Conservation (phyloP, 352 stramenopile genomes). For the Phytophthora niederhauseri region DNA sequence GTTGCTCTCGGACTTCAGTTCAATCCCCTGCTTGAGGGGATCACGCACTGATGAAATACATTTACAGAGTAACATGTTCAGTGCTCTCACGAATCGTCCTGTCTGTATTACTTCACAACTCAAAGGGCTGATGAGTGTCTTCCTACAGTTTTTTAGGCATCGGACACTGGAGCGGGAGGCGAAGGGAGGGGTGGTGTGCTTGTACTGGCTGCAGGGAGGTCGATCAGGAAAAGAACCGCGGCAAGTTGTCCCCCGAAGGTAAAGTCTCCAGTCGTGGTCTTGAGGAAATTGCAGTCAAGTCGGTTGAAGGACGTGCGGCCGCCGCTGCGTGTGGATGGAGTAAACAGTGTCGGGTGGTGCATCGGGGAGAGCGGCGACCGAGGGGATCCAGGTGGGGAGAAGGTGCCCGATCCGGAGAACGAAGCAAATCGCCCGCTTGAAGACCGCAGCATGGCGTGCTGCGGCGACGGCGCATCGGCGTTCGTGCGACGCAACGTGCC, state of each 20-base stretch:
- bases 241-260: slow-evolving; percentile 51
- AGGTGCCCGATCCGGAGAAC: slow-evolving; percentile 37
- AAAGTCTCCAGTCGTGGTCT: slow-evolving; percentile 41
- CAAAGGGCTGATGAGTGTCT: background rate
- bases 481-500: slow-evolving; percentile 30
- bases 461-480: slow-evolving; percentile 33
- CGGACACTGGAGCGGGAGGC: background rate
- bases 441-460: slow-evolving; percentile 28
- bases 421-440: slow-evolving; percentile 45
- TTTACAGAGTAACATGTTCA: background rate
- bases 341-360: slow-evolving; percentile 30
- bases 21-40: slow-evolving; percentile 48
- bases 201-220: slow-evolving; percentile 8
- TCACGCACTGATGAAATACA: slow-evolving; percentile 39
- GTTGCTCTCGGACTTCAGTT: slow-evolving; percentile 63
- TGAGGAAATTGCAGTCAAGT: slow-evolving; percentile 38
- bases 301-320: slow-evolving; percentile 42
- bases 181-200: background rate
- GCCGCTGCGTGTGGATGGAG: slow-evolving; percentile 19
- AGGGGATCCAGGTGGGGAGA: slow-evolving; percentile 24
- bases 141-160: background rate
- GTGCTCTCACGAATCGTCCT: background rate
- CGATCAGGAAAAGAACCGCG: slow-evolving; percentile 50
- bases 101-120: background rate
- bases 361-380: slow-evolving; percentile 10